Evolutionary conservation across 805 yeast genomes (phyloP).

Genomic region (Candida ponderosae): DNA sequence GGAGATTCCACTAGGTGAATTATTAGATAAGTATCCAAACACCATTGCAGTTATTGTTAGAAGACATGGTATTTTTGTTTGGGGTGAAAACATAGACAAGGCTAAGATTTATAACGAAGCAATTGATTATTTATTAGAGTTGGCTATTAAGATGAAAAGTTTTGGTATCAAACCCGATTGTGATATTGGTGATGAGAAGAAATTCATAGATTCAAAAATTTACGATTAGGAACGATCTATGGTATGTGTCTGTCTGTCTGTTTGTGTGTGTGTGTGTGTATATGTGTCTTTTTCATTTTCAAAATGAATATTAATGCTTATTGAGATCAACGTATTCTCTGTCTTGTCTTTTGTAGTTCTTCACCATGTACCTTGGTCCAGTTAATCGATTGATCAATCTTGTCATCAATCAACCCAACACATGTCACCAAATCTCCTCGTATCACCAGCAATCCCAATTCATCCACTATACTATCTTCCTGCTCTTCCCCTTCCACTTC

Average conservation of each 20-base stretch:
- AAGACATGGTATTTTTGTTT: constrained; percentile 92
- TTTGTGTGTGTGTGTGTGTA: background rate
- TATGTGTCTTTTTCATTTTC: too few species aligned
- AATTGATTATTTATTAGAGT: constrained; percentile 77
- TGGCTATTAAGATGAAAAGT: constrained; percentile 77
- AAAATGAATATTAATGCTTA: too few species aligned
- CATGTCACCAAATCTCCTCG: constrained; percentile 56
- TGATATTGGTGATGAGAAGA: constrained; percentile 25
- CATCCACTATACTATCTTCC: constrained; percentile 14
- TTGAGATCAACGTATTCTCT: constrained; percentile 10
- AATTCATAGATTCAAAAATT: constrained; percentile 14
- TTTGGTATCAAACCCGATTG: constrained; percentile 50
- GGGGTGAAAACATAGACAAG: constrained; percentile 91
- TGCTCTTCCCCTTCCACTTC: constrained; percentile 26
- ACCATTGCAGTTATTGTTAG: constrained; percentile 84
- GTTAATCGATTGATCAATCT: constrained; percentile 30
- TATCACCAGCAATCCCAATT: constrained; percentile 41
- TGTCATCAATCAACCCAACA: constrained; percentile 44
- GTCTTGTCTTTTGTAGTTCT: constrained; percentile 16
- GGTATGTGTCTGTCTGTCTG: background rate
- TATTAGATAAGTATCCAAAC: constrained; percentile 63
- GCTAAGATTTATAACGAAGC: constrained; percentile 93
- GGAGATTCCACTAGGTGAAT: constrained; percentile 53
- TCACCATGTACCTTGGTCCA: constrained; percentile 19
- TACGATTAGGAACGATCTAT: constrained; percentile 17